These are phyloP conservation scores for Chlamydomonas schloesseri DNA, from an alignment of 139 green algal genomes.

Conservation along the genomic window DNA sequence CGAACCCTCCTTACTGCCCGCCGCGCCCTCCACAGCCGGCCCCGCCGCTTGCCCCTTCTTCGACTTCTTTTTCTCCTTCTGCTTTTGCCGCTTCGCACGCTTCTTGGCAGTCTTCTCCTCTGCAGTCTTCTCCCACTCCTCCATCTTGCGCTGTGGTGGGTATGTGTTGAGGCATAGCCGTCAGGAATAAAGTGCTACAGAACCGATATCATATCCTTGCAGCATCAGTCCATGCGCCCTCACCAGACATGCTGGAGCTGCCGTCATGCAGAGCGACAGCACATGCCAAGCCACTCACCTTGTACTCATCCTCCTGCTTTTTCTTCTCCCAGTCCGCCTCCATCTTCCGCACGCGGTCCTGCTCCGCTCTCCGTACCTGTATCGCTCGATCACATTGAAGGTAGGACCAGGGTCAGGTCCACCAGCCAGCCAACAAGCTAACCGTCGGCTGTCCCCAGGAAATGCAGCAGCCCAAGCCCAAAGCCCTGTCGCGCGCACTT, in stretches of 20 bases:
- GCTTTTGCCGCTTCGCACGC: slow-evolving; percentile 76
- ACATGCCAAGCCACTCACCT: neutral
- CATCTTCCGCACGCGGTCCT: slow-evolving; percentile 69
- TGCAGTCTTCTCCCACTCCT: slow-evolving; percentile 46
- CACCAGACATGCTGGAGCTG: too few species aligned
- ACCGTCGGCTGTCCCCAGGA: too few species aligned
- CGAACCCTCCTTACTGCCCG: neutral
- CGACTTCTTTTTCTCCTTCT: slow-evolving; percentile 68
- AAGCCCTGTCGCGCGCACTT: neutral
- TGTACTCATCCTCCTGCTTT: slow-evolving; percentile 50
- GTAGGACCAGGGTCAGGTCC: too few species aligned
- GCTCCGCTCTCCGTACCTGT: slow-evolving; percentile 75
- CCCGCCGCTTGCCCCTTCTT: neutral
- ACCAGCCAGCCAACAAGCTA: too few species aligned
- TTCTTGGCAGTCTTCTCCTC: slow-evolving; percentile 74
- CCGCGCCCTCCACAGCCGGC: neutral
- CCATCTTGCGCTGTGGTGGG: slow-evolving; percentile 41
- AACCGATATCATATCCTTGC: too few species aligned
- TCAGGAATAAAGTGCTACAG: too few species aligned
- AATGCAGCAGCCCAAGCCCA: too few species aligned
- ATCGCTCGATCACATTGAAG: too few species aligned
- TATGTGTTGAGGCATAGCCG: too few species aligned
- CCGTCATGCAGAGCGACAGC: too few species aligned
- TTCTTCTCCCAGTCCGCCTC: slow-evolving; percentile 54
- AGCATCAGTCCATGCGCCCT: too few species aligned